Evolutionary conservation across 345 rosid species (phyloP).

Genomic region (thale cress (Arabidopsis thaliana)): TAIR10.1 NC_003070.9:28747001-28747500

Average conservation of each 20-base stretch:
- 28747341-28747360: conserved; percentile 50
- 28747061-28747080: conserved; percentile 59
- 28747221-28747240: conserved; percentile 77
- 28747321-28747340: conserved; percentile 37
- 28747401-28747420: conserved; percentile 5
- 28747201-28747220: conserved; percentile 50
- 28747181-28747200: conserved; percentile 55
- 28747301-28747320: conserved; percentile 74
- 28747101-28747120: conserved; percentile 45
- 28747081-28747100: conserved; percentile 59
- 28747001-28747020: conserved; percentile 33
- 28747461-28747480: conserved; percentile 7
- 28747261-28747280: conserved; percentile 63
- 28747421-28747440: conserved; percentile 12
- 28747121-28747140: conserved; percentile 33
- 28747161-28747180: conserved; percentile 70
- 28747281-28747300: conserved; percentile 94
- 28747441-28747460: neutral
- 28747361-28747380: conserved; percentile 57
- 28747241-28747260: conserved; percentile 63
- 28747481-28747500: conserved; percentile 3
- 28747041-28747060: conserved; percentile 68
- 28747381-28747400: conserved; percentile 24
- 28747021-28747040: conserved; percentile 62
- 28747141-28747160: conserved; percentile 62